Base-by-base conservation (phyloP, 2,329 filamentous ascomycete genomes). In the Aspergillus sp. region DNA sequence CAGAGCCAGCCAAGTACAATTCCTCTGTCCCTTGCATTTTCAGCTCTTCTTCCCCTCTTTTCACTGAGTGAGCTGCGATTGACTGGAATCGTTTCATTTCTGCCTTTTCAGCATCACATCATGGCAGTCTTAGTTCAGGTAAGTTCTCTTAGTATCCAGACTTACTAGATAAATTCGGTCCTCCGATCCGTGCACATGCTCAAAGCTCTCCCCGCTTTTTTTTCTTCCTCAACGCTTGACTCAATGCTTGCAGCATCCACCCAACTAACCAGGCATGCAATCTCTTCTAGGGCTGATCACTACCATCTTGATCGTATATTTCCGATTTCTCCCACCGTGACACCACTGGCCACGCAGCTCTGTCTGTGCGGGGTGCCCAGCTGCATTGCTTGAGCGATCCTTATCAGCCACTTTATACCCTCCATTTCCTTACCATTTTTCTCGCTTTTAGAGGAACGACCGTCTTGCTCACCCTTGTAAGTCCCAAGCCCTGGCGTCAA, bases 231-330 rank as follows among this genome's bases (percentile, higher is more conserved):
- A 50, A 50, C 47, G 30, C 10, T 45, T 45, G 17, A 43, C 10
- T 43, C 39, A 49, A 30, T 49, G 15, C 23, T n/a, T 32, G 25
- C 15, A n/a, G 47, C 25, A 50, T 30, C 47, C 47, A 50, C 47
- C 25, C 28, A 17, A 17, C 25, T 50, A 50, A 50, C 25, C 41
- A 50, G 28, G 25, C 15, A 15, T 28, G 47, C 25, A 50, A 50
- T 50, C 19, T 50, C n/a, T n/a, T n/a, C 39, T 36, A 55, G 53
- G 53, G 53, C 53, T 55, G 53, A 55, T 47, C 53, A 43, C 53
- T 55, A 7, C 39, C 53, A 17, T 47, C 53, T 45, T 17, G n/a
- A 47, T n/a, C 32, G 30, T 38, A 10, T 25, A 55, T 15, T 12
- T 30, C 23, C 39, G 32, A 15, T 36, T 36, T 36, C 23, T 28